A percentile compares a stretch with the other conserved stretches of the same genome.
These are phyloP conservation scores for Friedmanniomyces endolithicus DNA, from an alignment of 495 filamentous ascomycete species.

Conservation along the genomic window DNA sequence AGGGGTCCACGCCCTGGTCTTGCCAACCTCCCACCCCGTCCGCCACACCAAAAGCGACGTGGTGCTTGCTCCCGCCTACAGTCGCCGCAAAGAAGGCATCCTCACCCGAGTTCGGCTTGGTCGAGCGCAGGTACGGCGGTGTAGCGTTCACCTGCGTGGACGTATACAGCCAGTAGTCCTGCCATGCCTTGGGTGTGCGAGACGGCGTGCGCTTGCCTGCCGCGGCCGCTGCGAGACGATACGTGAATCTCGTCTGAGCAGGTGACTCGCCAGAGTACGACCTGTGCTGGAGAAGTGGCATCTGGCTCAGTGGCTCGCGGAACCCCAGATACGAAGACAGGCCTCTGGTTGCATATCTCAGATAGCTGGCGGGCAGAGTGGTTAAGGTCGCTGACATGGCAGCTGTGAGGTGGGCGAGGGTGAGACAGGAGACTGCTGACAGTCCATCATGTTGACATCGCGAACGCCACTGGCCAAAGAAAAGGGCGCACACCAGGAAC, in stretches of 20 bases:
- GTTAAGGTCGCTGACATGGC: constrained; percentile 12
- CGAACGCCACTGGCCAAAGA: not conserved
- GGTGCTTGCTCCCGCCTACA: constrained; percentile 42
- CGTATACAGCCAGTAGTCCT: constrained; percentile 18
- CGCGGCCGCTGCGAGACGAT: constrained; percentile 56
- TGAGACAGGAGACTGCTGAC: not conserved
- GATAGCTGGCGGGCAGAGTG: not conserved
- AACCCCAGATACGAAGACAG: not conserved
- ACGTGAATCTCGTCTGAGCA: constrained; percentile 36
- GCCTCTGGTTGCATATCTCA: not conserved
- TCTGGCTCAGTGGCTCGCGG: not conserved
- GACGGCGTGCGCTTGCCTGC: constrained; percentile 67
- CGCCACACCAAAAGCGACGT: constrained; percentile 67
- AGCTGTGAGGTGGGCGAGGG: not conserved
- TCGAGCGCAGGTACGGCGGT: constrained; percentile 19
- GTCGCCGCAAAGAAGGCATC: constrained; percentile 90
- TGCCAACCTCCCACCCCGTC: constrained; percentile 95
- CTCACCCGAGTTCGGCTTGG: constrained; percentile 63
- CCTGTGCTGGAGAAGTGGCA: not conserved
- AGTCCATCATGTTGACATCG: constrained; percentile 1
- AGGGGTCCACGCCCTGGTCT: constrained; percentile 80
- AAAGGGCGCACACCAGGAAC: not conserved
- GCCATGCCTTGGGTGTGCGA: constrained; percentile 37
- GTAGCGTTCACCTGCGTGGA: constrained; percentile 10
- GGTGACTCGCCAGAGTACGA: constrained; percentile 1